These are phyloP conservation scores for Candida mattraensis DNA, from an alignment of 805 yeast genomes.

Conservation along the genomic window DNA sequence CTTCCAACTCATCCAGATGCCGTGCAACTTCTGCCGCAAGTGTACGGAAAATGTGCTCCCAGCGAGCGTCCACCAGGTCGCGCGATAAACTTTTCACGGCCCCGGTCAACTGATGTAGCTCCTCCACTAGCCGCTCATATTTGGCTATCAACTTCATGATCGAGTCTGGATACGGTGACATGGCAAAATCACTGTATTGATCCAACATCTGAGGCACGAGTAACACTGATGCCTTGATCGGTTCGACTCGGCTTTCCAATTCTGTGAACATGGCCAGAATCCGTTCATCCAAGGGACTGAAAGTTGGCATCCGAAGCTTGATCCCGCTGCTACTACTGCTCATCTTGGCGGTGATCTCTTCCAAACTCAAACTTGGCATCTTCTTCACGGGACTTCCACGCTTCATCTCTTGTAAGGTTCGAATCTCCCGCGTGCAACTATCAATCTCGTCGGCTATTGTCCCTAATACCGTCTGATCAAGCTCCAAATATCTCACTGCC, in stretches of 20 bases:
- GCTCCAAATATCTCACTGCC: slow-evolving; percentile 44
- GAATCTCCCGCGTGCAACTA: slow-evolving; percentile 35
- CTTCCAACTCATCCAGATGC: slow-evolving; percentile 29
- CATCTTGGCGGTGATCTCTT: slow-evolving; percentile 12
- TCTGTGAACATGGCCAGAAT: slow-evolving; percentile 42
- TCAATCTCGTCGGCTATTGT: slow-evolving; percentile 42
- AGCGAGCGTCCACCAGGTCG: slow-evolving; percentile 51
- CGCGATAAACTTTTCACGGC: slow-evolving; percentile 43
- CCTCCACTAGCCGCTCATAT: slow-evolving; percentile 40
- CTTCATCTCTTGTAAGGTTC: slow-evolving; percentile 38
- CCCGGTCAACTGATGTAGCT: slow-evolving; percentile 41
- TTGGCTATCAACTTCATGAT: slow-evolving; percentile 35
- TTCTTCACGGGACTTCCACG: slow-evolving; percentile 42
- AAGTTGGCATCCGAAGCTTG: slow-evolving; percentile 38
- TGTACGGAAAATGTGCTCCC: slow-evolving; percentile 53
- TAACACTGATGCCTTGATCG: slow-evolving; percentile 51
- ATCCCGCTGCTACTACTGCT: slow-evolving; percentile 8
- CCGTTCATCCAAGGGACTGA: slow-evolving; percentile 38
- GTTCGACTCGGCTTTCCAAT: slow-evolving; percentile 44
- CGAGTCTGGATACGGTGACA: slow-evolving; percentile 32
- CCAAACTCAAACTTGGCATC: slow-evolving; percentile 14
- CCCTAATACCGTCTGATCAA: slow-evolving; percentile 40
- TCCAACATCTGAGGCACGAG: slow-evolving; percentile 52
- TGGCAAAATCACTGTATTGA: slow-evolving; percentile 38
- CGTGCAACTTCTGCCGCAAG: slow-evolving; percentile 42